phyloP scores from a whole-genome alignment of 2,329 filamentous ascomycete species.

The Phoma sp. region DNA sequence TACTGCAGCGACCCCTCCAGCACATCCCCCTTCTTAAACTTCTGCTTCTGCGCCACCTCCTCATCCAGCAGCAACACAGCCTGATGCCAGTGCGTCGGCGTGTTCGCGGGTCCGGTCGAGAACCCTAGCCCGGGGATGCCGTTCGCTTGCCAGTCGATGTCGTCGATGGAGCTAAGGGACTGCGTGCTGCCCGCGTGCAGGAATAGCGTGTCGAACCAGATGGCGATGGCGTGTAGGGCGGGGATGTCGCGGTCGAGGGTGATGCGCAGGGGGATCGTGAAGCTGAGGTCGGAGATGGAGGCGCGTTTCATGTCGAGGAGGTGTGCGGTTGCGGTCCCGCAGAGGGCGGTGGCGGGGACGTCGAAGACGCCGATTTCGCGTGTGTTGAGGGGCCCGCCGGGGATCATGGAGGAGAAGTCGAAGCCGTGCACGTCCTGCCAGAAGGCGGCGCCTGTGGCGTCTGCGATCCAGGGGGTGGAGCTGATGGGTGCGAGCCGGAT shows the following conservation, averaged over 20 bases:
- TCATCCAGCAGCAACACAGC: constrained; percentile 74
- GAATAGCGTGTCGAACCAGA: constrained; percentile 97
- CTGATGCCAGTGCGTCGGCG: constrained; percentile 90
- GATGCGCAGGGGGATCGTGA: constrained; percentile 71
- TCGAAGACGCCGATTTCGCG: constrained; percentile 43
- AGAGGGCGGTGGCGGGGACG: constrained; percentile 36
- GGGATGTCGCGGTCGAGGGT: constrained; percentile 68
- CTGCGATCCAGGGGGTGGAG: constrained; percentile 77
- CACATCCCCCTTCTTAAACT: constrained; percentile 63
- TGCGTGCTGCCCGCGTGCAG: constrained; percentile 58
- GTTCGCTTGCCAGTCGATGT: constrained; percentile 66
- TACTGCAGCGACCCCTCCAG: constrained; percentile 75
- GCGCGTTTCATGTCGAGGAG: constrained; percentile 78
- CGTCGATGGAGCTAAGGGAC: constrained; percentile 54
- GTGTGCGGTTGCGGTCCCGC: constrained; percentile 69
- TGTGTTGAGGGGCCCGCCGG: constrained; percentile 78
- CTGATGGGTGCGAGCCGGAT: constrained; percentile 82
- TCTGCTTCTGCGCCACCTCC: constrained; percentile 54
- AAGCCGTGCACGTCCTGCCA: constrained; percentile 96
- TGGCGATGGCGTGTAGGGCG: constrained; percentile 80
- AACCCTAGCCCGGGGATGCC: constrained; percentile 73
- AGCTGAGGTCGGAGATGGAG: constrained; percentile 74
- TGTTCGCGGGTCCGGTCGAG: constrained; percentile 80
- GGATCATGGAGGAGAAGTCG: constrained; percentile 89
- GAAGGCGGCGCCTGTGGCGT: constrained; percentile 72